Percentiles rank a stretch among this genome's conserved stretches.
These are phyloP conservation scores for Didymella glomerata DNA, from an alignment of 2,329 filamentous ascomycete genomes.

Conservation along the genomic window DNA sequence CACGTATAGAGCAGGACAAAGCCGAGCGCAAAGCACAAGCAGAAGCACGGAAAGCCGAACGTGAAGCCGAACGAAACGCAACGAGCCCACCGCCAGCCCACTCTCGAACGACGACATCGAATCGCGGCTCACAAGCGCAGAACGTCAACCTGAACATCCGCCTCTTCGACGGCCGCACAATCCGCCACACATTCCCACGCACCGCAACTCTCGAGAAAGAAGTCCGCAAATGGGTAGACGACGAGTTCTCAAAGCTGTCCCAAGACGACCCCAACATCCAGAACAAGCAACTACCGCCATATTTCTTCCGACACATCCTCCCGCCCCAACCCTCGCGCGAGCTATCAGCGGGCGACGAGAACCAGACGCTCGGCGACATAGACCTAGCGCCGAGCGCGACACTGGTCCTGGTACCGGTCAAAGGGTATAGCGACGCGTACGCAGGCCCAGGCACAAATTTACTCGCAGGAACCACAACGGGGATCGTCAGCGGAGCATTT, in stretches of 20 bases:
- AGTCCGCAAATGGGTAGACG: constrained; percentile 80
- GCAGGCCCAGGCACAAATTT: constrained; percentile 43
- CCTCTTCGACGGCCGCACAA: constrained; percentile 82
- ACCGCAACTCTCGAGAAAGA: constrained; percentile 68
- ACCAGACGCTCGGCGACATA: constrained; percentile 70
- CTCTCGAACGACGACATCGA: constrained; percentile 60
- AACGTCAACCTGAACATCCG: constrained; percentile 72
- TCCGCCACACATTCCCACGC: constrained; percentile 75
- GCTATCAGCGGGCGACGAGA: constrained; percentile 79
- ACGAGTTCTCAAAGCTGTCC: constrained; percentile 37
- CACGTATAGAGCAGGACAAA: constrained; percentile 80
- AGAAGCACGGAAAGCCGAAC: constrained; percentile 48
- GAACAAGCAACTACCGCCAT: constrained; percentile 62
- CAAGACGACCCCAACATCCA: constrained; percentile 34
- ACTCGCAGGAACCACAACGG: constrained; percentile 43
- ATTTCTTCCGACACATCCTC: constrained; percentile 84
- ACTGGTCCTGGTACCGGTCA: constrained; percentile 78
- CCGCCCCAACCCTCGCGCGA: constrained; percentile 78
- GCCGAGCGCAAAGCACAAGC: constrained; percentile 64
- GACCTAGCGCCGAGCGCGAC: constrained; percentile 82
- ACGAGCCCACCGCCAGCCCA: constrained; percentile 15
- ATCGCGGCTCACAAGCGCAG: constrained; percentile 42
- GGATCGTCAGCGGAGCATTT: constrained; percentile 46
- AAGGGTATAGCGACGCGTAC: constrained; percentile 68
- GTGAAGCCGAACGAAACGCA: constrained; percentile 31